Base-by-base conservation (phyloP, 2,329 filamentous ascomycete genomes). In the Monilinia fructicola region DNA sequence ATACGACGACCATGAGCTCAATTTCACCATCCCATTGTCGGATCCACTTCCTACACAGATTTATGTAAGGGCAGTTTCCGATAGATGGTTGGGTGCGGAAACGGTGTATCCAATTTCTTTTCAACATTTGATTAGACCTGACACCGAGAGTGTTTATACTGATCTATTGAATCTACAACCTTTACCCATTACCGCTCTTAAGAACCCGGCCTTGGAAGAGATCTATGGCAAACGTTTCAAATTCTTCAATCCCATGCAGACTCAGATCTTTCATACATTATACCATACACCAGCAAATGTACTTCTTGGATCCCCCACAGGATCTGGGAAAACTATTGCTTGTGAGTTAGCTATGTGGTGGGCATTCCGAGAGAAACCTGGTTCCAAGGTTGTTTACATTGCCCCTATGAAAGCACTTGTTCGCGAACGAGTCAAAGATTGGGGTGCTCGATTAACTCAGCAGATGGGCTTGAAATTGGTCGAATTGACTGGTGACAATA, bases 161-260 rank as follows among this genome's bases (percentile, higher is more conserved):
- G 94, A 99, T 73, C 82, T 99, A 21, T 83, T 98, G 23, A 91
- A 97, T 74, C 81, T 99, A 31, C 95, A 98, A 76, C 95, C 95
- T 2, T 81, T 99, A 4, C 90, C 94, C 0, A 87, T 99, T 68
- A 85, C 88, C 26, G 94, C 94, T 0, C 81, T 99, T 53, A 93
- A 97, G 76, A 97, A 98, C 70, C 88, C 92, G 0, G 82, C 88
- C 0, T 79, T 99, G 0, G 94, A 99, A 76, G 92, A 95, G 68
- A 85, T 99, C 1, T 99, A 99, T 74, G 88, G 84, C 0, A 83
- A 94, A 76, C 87, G 93, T 42, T 99, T 99, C 78, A 90, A 95
- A 71, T 99, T 90, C 78, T 99, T 99, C 83, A 99, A 99, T 76
- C 95, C 95, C 0, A 98, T 99, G 96, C 95, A 99, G 78, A 98